Evolutionary conservation across 1,139 yeast species (phyloP).

Genomic region (Torulaspora pretoriensis): DNA sequence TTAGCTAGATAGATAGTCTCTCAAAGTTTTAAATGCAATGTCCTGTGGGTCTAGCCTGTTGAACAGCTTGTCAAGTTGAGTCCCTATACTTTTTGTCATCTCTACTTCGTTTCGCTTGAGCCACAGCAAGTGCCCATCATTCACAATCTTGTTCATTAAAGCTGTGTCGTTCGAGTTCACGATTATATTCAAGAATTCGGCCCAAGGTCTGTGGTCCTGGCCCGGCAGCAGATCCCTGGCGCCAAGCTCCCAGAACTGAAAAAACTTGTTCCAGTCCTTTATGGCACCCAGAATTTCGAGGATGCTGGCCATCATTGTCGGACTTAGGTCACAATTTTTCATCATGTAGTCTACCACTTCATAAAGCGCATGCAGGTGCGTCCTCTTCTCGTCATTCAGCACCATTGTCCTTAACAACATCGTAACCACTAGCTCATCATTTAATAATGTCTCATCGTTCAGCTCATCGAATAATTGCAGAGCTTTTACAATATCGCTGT

Average conservation of each 20-base stretch:
- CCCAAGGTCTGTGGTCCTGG: conserved; percentile 30
- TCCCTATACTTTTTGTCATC: conserved; percentile 18
- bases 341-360: conserved; percentile 23
- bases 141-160: conserved; percentile 18
- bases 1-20: conserved; percentile 11
- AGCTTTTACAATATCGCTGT: conserved; percentile 17
- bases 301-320: conserved; percentile 15
- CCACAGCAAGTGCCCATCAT: conserved; percentile 31
- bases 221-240: conserved; percentile 12
- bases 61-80: conserved; percentile 13
- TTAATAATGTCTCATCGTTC: conserved; percentile 15
- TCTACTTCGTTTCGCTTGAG: conserved; percentile 24
- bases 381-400: conserved; percentile 10
- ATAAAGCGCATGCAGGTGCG: conserved; percentile 19
- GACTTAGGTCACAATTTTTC: conserved; percentile 13
- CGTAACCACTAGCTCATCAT: conserved; percentile 21
- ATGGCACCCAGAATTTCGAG: conserved; percentile 20
- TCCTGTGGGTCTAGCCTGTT: conserved; percentile 12
- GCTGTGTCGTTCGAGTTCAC: conserved; percentile 17
- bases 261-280: conserved; percentile 22
- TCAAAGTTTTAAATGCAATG: conserved; percentile 7
- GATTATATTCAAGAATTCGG: conserved; percentile 19
- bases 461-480: conserved; percentile 19
- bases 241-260: conserved; percentile 26
- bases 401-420: conserved; percentile 22